Evolutionary conservation across 192 early-diverging fungal species (phyloP).

Genomic region (Mortierella hygrophila): DNA sequence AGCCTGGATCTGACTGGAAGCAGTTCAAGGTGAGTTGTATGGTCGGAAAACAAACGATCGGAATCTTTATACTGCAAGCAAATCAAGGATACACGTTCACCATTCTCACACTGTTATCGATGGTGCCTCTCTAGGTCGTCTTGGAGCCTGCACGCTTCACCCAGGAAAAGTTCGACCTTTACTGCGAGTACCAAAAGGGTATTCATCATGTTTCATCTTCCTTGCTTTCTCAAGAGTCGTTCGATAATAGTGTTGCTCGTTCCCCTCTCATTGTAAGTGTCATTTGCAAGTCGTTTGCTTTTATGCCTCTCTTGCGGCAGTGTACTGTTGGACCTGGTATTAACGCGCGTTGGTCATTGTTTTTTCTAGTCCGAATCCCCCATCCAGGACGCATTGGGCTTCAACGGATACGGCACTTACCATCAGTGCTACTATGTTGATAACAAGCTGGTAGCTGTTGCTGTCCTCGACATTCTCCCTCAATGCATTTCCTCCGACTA

Average conservation of each 20-base stretch:
- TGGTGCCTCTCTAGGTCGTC: constrained; percentile 54
- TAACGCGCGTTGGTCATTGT: background rate
- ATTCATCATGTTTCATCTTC: constrained; percentile 80
- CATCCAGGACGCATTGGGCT: constrained; percentile 1
- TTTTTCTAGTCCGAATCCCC: constrained; percentile 22
- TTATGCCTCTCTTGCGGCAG: background rate
- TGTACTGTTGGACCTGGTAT: background rate
- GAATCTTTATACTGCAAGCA: too few relatives aligned
- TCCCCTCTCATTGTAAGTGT: constrained; percentile 72
- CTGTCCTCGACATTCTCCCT: constrained; percentile 93
- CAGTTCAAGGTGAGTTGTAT: constrained; percentile 36
- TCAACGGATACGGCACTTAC: constrained; percentile 78
- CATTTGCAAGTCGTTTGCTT: background rate
- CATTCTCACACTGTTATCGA: background rate
- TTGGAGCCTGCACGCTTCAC: constrained; percentile 77
- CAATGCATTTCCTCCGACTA: constrained; percentile 91
- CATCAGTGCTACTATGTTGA: constrained; percentile 95
- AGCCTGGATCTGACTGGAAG: constrained; percentile 25
- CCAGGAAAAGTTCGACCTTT: constrained; percentile 83
- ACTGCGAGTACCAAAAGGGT: constrained; percentile 81
- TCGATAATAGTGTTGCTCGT: constrained; percentile 78
- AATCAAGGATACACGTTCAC: background rate
- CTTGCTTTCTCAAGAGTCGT: constrained; percentile 68
- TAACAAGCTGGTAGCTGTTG: constrained; percentile 83
- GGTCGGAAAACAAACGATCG: background rate